These are phyloP conservation scores for Colletotrichum aenigma DNA, from an alignment of 2,329 filamentous ascomycete species.

Conservation along the genomic window DNA sequence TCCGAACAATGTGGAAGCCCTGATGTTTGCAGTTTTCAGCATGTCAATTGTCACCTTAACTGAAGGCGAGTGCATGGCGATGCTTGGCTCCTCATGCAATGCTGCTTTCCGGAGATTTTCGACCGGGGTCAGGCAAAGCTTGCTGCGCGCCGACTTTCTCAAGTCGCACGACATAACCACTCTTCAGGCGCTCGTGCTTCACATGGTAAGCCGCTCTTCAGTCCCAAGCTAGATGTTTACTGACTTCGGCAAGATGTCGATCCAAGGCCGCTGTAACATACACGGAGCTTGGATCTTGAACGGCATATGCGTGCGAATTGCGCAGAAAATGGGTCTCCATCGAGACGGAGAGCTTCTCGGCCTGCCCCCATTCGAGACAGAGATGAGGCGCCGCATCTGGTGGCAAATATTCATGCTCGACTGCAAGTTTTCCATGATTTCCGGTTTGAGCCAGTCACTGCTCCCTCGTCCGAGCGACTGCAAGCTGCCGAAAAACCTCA, in stretches of 20 bases:
- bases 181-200: slow-evolving; percentile 63
- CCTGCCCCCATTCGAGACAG: slow-evolving; percentile 65
- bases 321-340: slow-evolving; percentile 70
- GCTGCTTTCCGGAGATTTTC: slow-evolving; percentile 56
- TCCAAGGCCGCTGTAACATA: slow-evolving; percentile 61
- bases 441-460: slow-evolving; percentile 61
- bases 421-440: slow-evolving; percentile 59
- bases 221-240: background rate
- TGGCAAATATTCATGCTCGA: slow-evolving; percentile 67
- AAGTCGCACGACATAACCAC: slow-evolving; percentile 61
- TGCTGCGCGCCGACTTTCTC: slow-evolving; percentile 60
- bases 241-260: slow-evolving; percentile 48
- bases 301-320: slow-evolving; percentile 65
- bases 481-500: slow-evolving; percentile 63
- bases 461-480: slow-evolving; percentile 59
- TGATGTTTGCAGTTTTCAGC: slow-evolving; percentile 70
- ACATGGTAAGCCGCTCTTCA: slow-evolving; percentile 43
- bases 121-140: slow-evolving; percentile 50
- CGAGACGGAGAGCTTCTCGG: slow-evolving; percentile 61
- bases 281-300: slow-evolving; percentile 65
- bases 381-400: slow-evolving; percentile 71
- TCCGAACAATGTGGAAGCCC: slow-evolving; percentile 48
- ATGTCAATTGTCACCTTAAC: slow-evolving; percentile 62
- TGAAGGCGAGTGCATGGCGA: slow-evolving; percentile 56
- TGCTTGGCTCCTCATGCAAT: slow-evolving; percentile 52